Conservation (phyloP, 257 asterid species). For the Nicotiana paniculata region DNA sequence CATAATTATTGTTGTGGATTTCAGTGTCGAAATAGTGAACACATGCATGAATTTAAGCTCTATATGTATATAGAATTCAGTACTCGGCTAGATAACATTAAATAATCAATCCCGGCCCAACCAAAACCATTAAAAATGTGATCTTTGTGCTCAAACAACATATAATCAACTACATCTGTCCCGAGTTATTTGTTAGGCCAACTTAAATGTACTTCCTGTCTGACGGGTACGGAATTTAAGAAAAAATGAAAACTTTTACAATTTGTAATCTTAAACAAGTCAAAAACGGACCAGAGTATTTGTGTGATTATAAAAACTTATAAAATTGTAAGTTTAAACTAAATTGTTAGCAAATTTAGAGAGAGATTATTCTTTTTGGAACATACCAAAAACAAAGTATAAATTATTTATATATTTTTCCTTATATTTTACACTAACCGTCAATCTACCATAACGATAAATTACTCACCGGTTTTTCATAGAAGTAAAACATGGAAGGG, state of each 20-base stretch:
- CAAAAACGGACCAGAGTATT: too few relatives aligned
- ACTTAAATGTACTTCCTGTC: too few relatives aligned
- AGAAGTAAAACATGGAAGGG: constrained; percentile 85
- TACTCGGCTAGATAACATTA: not conserved
- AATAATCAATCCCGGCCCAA: not conserved
- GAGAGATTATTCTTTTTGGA: too few relatives aligned
- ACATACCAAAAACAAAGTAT: too few relatives aligned
- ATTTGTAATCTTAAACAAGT: too few relatives aligned
- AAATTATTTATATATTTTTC: not conserved
- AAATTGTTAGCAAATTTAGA: too few relatives aligned
- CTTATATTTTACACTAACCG: not conserved
- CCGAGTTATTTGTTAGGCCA: not conserved
- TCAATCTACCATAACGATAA: not conserved
- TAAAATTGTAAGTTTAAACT: too few relatives aligned
- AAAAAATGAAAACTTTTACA: too few relatives aligned
- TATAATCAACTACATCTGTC: not conserved
- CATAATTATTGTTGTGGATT: not conserved
- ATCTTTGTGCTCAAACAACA: not conserved
- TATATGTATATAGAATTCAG: not conserved
- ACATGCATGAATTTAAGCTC: too few relatives aligned
- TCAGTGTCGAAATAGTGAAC: not conserved
- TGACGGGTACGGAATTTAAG: too few relatives aligned
- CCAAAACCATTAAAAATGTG: not conserved
- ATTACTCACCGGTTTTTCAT: constrained; percentile 49
- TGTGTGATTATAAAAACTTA: too few relatives aligned